Base-by-base conservation (phyloP, 2,329 filamentous ascomycete species). In the Helotiales sp. region DNA sequence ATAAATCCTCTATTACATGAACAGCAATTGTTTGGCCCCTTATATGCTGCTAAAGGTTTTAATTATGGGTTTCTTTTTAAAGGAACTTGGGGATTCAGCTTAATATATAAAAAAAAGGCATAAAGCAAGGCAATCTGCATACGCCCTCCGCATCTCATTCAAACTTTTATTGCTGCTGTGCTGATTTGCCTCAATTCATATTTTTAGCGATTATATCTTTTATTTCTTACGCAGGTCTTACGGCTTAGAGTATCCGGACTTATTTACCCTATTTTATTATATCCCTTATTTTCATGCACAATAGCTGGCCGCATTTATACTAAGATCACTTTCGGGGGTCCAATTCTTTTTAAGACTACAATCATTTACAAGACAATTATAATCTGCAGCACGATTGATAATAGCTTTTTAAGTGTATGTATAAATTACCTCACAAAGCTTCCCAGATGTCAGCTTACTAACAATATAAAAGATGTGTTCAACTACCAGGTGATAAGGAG, bases 161-260 rank as follows among this genome's bases (percentile, higher is more conserved):
- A 26, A 28, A 32, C 43, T 61, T 40, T 49, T 28, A 49, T 40
- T 26, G 40, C 45, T 61, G 45, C 28, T 57, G 26, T 61, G 20
- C 20, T 34, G 58, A 13, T 61, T 61, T 17, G 58, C 58, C 40
- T 61, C 30, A 61, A 40, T 43, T 49, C 58, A 49, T 61, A 13
- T 28, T 61, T 40, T 61, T 40, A 49, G 26, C 43, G 17, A 49
- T 32, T 24, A 49, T 61, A 61, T 24, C 8, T n/a, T 40, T 43
- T 28, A 24, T 30, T 61, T 61, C 40, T 61, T 24, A 61, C 40
- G 37, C 58, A 30, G 40, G 22, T 49, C 58, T 32, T 50, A 4
- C n/a, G n/a, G 28, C 13, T 15, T 57, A 22, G n/a, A 57, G 32
- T 15, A 57, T 57, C 32, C 52, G 34, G 47, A 50, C 47, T 37